These are phyloP conservation scores for Fusarium protoensiforme DNA, from an alignment of 2,329 filamentous ascomycete genomes.

Conservation along the genomic window DNA sequence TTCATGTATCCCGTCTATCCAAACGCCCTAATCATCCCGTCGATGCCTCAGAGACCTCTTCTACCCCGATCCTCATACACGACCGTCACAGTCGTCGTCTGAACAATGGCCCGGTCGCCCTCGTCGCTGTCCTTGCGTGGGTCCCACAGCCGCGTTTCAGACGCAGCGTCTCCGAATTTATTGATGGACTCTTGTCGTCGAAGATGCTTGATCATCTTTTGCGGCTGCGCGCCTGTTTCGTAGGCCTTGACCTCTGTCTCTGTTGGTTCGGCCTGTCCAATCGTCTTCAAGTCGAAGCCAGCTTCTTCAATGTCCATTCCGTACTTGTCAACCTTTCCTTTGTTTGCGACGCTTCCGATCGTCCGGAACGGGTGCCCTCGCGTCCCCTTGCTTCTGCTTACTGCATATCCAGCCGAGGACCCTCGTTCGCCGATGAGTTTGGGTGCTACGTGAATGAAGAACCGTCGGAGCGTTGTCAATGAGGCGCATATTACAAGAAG, in stretches of 20 bases:
- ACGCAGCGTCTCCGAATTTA: constrained; percentile 26
- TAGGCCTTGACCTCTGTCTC: constrained; percentile 26
- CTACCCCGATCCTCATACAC: constrained; percentile 31
- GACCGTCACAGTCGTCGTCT: constrained; percentile 41
- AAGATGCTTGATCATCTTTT: constrained; percentile 31
- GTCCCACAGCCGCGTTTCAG: constrained; percentile 21
- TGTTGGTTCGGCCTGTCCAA: constrained; percentile 33
- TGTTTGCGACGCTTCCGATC: constrained; percentile 18
- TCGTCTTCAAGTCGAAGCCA: constrained; percentile 38
- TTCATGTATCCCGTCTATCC: neutral
- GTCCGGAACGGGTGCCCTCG: constrained; percentile 33
- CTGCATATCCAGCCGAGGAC: constrained; percentile 12
- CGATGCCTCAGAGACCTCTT: neutral
- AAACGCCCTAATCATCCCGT: neutral
- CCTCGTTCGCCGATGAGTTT: constrained; percentile 36
- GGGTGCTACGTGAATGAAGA: constrained; percentile 47
- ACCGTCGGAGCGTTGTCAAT: constrained; percentile 50
- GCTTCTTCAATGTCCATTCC: constrained; percentile 14
- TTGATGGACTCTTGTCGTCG: constrained; percentile 38
- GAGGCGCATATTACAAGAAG: constrained; percentile 51
- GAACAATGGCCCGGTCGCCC: constrained; percentile 35
- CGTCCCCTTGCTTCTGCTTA: constrained; percentile 10
- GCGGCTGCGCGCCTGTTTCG: constrained; percentile 22
- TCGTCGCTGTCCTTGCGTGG: constrained; percentile 23
- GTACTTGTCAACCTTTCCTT: constrained; percentile 13